Percentiles rank a stretch among this genome's conserved stretches.
These are phyloP conservation scores for Plantago lanceolata DNA, from an alignment of 305 asterid genomes.

Conservation along the genomic window DNA sequence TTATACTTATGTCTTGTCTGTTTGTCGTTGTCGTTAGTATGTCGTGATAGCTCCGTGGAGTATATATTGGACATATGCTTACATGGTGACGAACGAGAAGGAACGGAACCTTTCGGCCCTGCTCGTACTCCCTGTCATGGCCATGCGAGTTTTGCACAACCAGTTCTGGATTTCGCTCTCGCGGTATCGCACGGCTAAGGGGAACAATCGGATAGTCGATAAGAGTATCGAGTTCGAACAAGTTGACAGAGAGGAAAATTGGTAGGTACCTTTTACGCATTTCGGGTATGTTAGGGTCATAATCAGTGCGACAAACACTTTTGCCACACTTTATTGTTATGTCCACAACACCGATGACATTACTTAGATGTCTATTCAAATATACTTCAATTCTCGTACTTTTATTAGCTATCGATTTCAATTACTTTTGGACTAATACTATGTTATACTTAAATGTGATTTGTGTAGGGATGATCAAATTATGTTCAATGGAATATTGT, in stretches of 20 bases:
- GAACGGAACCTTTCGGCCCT: slow-evolving; percentile 14
- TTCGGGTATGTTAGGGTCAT: no score
- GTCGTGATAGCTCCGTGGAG: slow-evolving; percentile 29
- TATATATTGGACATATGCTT: slow-evolving; percentile 18
- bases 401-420: no score
- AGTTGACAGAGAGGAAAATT: slow-evolving; percentile 24
- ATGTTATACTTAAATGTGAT: neutral
- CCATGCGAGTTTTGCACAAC: slow-evolving; percentile 13
- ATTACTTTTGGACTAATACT: neutral
- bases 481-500: slow-evolving; percentile 48
- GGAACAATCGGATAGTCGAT: slow-evolving; percentile 26
- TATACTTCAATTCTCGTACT: no score
- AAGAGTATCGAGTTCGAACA: slow-evolving; percentile 28
- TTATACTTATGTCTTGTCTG: neutral
- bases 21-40: slow-evolving; percentile 19
- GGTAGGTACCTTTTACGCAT: neutral
- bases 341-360: no score
- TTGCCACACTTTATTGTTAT: no score
- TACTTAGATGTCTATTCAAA: neutral
- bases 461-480: slow-evolving; percentile 76
- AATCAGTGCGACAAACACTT: no score
- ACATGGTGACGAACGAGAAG: slow-evolving; percentile 18
- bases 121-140: slow-evolving; percentile 3
- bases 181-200: slow-evolving; percentile 29
- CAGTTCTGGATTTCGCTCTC: slow-evolving; percentile 28